Percentiles rank a stretch among this genome's conserved stretches.
Conservation (phyloP, 1,284 basidiomycete species). For the Irpex lacteus region DNA sequence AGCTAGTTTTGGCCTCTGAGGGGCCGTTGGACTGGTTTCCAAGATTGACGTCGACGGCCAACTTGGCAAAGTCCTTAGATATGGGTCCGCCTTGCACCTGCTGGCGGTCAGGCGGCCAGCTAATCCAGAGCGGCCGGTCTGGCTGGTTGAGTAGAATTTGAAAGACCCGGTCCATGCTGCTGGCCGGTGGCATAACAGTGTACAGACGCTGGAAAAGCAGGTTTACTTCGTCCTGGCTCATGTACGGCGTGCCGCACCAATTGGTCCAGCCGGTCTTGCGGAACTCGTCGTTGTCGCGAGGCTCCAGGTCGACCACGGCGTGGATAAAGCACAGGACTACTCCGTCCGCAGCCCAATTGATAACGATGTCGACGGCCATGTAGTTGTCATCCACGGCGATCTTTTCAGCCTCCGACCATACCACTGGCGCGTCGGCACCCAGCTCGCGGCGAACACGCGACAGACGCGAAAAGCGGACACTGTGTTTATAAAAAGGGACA, state of each 20-base stretch:
- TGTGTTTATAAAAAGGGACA: slow-evolving; percentile 28
- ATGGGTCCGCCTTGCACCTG: slow-evolving; percentile 52
- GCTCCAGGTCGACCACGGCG: slow-evolving; percentile 74
- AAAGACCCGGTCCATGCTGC: slow-evolving; percentile 65
- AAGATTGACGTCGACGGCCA: slow-evolving; percentile 80
- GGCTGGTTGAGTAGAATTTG: slow-evolving; percentile 68
- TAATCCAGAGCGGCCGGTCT: slow-evolving; percentile 66
- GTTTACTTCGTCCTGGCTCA: slow-evolving; percentile 54
- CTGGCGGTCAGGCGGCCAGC: slow-evolving; percentile 80
- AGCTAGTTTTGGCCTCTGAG: slow-evolving; percentile 85
- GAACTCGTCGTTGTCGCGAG: slow-evolving; percentile 80
- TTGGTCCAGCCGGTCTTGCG: slow-evolving; percentile 86
- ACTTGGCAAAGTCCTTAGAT: slow-evolving; percentile 78
- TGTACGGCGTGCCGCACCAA: slow-evolving; percentile 84
- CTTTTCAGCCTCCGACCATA: slow-evolving; percentile 66
- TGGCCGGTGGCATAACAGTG: slow-evolving; percentile 47
- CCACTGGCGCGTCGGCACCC: slow-evolving; percentile 53
- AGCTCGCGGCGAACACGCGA: slow-evolving; percentile 66
- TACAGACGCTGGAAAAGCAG: slow-evolving; percentile 58
- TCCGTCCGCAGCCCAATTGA: slow-evolving; percentile 92
- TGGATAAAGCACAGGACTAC: slow-evolving; percentile 96
- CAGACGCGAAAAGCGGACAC: slow-evolving; percentile 74
- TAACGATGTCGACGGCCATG: slow-evolving; percentile 88
- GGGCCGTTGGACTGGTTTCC: slow-evolving; percentile 44
- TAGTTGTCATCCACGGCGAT: slow-evolving; percentile 77